Percentiles rank a stretch among this genome's conserved stretches.
These are phyloP conservation scores for Tremellales sp. DNA, from an alignment of 1,284 basidiomycete species.

Conservation along the genomic window DNA sequence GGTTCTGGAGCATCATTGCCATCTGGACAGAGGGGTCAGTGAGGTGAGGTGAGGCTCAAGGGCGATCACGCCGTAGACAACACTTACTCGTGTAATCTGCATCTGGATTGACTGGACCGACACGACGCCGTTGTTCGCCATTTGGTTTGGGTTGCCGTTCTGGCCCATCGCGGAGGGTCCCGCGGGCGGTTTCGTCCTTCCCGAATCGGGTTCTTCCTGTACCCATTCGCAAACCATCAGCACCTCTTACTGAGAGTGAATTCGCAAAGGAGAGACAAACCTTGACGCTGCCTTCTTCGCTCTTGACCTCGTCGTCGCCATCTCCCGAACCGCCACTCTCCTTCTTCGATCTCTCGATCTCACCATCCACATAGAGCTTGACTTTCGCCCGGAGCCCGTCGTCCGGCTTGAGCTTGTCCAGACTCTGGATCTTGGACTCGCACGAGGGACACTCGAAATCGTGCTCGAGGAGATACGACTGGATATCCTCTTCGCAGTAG, in stretches of 20 bases:
- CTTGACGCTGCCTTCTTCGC: constrained; percentile 23
- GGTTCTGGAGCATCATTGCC: constrained; percentile 69
- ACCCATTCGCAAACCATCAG: background rate
- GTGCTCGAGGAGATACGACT: constrained; percentile 82
- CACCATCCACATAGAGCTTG: constrained; percentile 72
- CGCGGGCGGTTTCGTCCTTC: constrained; percentile 5
- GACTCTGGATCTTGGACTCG: constrained; percentile 72
- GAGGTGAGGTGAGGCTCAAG: background rate
- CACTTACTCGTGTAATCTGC: constrained; percentile 5
- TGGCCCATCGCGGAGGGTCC: too few relatives aligned
- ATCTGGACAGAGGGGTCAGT: background rate
- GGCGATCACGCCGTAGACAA: constrained; percentile 5
- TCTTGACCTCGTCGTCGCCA: constrained; percentile 25
- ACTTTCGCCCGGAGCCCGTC: constrained; percentile 72
- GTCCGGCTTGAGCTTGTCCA: constrained; percentile 78
- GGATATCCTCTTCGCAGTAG: constrained; percentile 95
- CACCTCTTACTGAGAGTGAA: background rate
- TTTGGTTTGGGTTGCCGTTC: constrained; percentile 8
- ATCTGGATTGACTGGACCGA: constrained; percentile 4
- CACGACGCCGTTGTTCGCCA: constrained; percentile 7
- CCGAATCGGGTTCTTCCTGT: constrained; percentile 3
- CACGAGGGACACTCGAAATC: constrained; percentile 90
- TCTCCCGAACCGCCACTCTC: constrained; percentile 48
- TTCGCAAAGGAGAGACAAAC: constrained; percentile 1
- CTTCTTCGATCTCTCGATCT: constrained; percentile 75